Evolutionary conservation across 1,284 basidiomycete genomes (phyloP).

Genomic region (Exobasidium cylindrosporum): DNA sequence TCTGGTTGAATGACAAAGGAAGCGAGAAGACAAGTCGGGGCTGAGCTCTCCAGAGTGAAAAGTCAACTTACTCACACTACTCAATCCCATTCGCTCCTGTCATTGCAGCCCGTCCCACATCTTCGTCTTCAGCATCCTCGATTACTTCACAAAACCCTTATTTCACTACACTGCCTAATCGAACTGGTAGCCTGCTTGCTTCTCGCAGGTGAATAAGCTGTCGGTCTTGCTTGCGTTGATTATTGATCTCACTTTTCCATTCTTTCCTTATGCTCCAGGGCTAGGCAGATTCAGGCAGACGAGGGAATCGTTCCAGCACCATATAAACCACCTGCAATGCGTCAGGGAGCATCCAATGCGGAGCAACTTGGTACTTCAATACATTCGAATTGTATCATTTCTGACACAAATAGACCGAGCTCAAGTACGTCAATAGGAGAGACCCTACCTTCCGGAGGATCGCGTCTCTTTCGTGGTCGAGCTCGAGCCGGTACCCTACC

Average conservation of each 20-base stretch:
- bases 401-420: background rate
- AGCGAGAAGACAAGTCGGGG: too few species aligned
- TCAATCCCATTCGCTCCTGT: background rate
- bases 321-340: conserved; percentile 12
- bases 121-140: background rate
- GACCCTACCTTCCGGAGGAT: background rate
- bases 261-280: conserved; percentile 15
- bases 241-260: background rate
- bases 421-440: background rate
- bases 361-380: background rate
- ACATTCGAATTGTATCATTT: background rate
- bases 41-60: too few species aligned
- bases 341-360: conserved; percentile 1
- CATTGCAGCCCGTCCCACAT: background rate
- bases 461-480: conserved; percentile 15
- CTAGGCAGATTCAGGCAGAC: conserved; percentile 34
- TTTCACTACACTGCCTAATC: background rate
- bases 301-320: conserved; percentile 21
- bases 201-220: background rate
- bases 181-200: background rate
- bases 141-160: background rate
- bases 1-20: too few species aligned
- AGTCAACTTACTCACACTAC: too few species aligned
- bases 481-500: conserved; percentile 43
- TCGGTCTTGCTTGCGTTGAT: background rate